A percentile compares a stretch with the other conserved stretches of the same genome.
Conservation (phyloP, 2,329 filamentous ascomycete species). For the Aspergillus amoenus region DNA sequence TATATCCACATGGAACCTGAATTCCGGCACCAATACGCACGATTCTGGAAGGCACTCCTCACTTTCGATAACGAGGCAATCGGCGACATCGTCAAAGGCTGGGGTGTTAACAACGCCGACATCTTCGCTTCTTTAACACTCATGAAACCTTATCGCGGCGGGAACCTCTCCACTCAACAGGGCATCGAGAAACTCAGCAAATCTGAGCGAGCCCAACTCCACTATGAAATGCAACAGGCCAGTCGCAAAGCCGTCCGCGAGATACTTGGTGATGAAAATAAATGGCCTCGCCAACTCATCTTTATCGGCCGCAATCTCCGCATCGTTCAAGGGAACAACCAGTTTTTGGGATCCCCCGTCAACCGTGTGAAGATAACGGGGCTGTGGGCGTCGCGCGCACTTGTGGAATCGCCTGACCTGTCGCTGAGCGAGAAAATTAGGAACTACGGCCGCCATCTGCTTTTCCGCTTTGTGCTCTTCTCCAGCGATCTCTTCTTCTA, state of each 20-base stretch:
- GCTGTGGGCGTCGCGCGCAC: conserved; percentile 78
- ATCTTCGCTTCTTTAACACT: conserved; percentile 89
- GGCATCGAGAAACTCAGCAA: conserved; percentile 53
- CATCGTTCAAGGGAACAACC: conserved; percentile 91
- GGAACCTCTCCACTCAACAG: conserved; percentile 66
- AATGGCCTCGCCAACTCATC: conserved; percentile 86
- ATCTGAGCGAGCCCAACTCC: conserved; percentile 56
- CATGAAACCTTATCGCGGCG: conserved; percentile 86
- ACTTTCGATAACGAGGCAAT: conserved; percentile 89
- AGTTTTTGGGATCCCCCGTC: conserved; percentile 83
- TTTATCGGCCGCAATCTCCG: conserved; percentile 91
- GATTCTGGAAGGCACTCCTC: conserved; percentile 92
- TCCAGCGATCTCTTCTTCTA: conserved; percentile 81
- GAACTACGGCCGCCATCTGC: conserved; percentile 72
- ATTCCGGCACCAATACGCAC: conserved; percentile 82
- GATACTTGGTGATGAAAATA: conserved; percentile 79
- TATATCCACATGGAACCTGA: conserved; percentile 86
- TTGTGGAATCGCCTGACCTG: conserved; percentile 72
- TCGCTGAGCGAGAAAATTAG: conserved; percentile 60
- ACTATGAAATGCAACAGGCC: conserved; percentile 79
- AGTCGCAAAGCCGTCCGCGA: conserved; percentile 72
- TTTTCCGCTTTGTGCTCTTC: conserved; percentile 78
- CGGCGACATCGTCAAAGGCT: conserved; percentile 67
- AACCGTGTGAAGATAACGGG: conserved; percentile 94
- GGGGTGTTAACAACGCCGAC: conserved; percentile 88